A percentile compares a stretch with the other conserved stretches of the same genome.
Evolutionary conservation across 495 filamentous ascomycete species (phyloP).

Genomic region (Cercophora scortea): DNA sequence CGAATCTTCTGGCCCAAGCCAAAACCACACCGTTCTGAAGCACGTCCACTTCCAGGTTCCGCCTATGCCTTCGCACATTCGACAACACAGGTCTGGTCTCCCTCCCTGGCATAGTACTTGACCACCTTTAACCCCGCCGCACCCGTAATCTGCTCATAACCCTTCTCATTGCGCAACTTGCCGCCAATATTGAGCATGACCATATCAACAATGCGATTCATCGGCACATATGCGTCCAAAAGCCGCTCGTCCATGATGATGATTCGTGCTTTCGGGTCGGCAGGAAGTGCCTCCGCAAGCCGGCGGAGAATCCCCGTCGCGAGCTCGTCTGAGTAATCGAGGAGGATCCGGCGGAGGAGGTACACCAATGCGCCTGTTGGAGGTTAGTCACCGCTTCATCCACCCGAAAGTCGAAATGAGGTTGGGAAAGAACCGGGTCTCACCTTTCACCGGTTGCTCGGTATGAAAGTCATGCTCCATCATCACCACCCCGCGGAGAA

Average conservation of each 20-base stretch:
- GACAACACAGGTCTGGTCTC: conserved; percentile 12
- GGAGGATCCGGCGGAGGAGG: conserved; percentile 41
- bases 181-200: conserved; percentile 25
- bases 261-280: conserved; percentile 13
- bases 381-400: not conserved
- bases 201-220: conserved; percentile 21
- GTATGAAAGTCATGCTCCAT: conserved; percentile 35
- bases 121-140: conserved; percentile 17
- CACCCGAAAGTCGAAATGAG: too few relatives aligned
- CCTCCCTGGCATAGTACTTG: conserved; percentile 10
- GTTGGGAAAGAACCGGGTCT: not conserved
- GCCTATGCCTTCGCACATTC: conserved; percentile 15
- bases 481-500: conserved; percentile 22
- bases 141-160: conserved; percentile 6
- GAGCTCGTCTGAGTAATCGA: conserved; percentile 40
- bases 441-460: conserved; percentile 32
- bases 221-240: conserved; percentile 10
- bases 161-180: conserved; percentile 20
- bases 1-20: not conserved
- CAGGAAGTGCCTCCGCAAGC: conserved; percentile 31
- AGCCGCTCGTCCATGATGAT: conserved; percentile 22
- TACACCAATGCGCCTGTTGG: conserved; percentile 40
- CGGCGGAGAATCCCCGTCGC: conserved; percentile 29
- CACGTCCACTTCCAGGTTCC: not conserved
- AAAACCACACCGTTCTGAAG: not conserved